Conservation (phyloP, 2,329 filamentous ascomycete genomes). For the Phialophora verrucosa region DNA sequence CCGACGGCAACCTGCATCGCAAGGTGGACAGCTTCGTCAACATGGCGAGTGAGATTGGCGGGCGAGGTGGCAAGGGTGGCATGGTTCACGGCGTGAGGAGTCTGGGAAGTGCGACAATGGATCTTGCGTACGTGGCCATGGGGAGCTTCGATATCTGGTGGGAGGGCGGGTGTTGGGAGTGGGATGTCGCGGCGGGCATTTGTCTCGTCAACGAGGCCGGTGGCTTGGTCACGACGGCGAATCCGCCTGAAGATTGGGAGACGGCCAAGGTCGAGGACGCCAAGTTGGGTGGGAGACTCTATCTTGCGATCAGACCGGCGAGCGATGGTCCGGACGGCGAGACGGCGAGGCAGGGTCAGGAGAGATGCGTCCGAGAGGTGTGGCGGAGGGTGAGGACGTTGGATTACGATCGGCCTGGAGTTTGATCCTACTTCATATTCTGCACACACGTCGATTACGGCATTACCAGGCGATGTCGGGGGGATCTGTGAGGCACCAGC, state of each 20-base stretch:
- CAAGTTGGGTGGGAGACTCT: conserved; percentile 69
- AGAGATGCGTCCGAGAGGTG: conserved; percentile 72
- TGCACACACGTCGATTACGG: not conserved
- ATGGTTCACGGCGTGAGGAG: conserved; percentile 81
- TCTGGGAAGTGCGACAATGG: conserved; percentile 74
- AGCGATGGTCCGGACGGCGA: conserved; percentile 63
- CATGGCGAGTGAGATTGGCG: conserved; percentile 71
- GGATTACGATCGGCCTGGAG: conserved; percentile 67
- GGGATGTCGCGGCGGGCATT: conserved; percentile 78
- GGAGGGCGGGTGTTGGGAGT: conserved; percentile 83
- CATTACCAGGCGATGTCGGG: not conserved
- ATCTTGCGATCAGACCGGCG: conserved; percentile 73
- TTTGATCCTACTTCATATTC: not conserved
- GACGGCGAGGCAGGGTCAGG: conserved; percentile 69
- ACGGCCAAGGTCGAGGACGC: conserved; percentile 57
- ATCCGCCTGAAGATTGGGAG: conserved; percentile 66
- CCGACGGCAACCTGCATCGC: conserved; percentile 70
- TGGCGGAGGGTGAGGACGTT: conserved; percentile 71
- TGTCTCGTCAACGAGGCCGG: conserved; percentile 75
- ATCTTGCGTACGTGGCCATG: conserved; percentile 76
- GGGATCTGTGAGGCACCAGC: not conserved
- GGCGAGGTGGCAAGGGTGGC: conserved; percentile 69
- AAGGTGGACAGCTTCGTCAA: conserved; percentile 78
- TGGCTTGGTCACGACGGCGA: conserved; percentile 74
- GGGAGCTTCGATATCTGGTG: conserved; percentile 81